Conservation (phyloP, 1,139 yeast genomes). For the Petasospora fabianii region DNA sequence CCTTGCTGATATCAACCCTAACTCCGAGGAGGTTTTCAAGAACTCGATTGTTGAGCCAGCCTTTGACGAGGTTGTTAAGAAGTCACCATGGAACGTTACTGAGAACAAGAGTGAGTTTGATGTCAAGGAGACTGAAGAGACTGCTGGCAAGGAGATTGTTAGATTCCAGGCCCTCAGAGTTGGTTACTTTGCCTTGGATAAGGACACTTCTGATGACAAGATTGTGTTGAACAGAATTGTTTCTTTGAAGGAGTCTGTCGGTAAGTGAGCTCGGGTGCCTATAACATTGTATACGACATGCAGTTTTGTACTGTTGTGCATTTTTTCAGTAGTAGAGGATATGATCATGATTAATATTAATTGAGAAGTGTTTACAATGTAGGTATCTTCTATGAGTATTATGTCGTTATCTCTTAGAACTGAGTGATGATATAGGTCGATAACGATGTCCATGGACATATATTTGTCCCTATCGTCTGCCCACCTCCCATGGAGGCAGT, state of each 20-base stretch:
- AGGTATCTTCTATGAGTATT: too few species aligned
- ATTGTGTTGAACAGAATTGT: constrained; percentile 35
- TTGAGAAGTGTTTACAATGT: too few species aligned
- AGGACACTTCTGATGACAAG: constrained; percentile 58
- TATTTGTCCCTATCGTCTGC: too few species aligned
- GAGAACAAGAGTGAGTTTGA: constrained; percentile 55
- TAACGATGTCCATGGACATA: too few species aligned
- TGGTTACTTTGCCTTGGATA: constrained; percentile 92
- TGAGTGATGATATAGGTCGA: too few species aligned
- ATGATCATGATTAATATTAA: too few species aligned
- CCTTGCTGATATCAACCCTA: constrained; percentile 75
- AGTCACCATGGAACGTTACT: constrained; percentile 75
- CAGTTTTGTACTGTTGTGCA: too few species aligned
- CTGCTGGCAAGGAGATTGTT: constrained; percentile 71
- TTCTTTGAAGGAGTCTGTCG: constrained; percentile 24
- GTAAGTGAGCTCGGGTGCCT: constrained; percentile 3
- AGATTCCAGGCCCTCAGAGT: constrained; percentile 98
- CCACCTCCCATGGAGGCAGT: too few species aligned
- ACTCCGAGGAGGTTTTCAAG: constrained; percentile 66
- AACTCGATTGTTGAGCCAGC: constrained; percentile 78
- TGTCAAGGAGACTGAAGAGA: constrained; percentile 54
- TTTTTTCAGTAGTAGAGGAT: too few species aligned
- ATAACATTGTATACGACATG: too few species aligned
- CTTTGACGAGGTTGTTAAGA: constrained; percentile 60
- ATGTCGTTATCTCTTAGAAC: too few species aligned